Evolutionary conservation across 768 basidiomycete species (phyloP).

Genomic region (Ramaria sp.): DNA sequence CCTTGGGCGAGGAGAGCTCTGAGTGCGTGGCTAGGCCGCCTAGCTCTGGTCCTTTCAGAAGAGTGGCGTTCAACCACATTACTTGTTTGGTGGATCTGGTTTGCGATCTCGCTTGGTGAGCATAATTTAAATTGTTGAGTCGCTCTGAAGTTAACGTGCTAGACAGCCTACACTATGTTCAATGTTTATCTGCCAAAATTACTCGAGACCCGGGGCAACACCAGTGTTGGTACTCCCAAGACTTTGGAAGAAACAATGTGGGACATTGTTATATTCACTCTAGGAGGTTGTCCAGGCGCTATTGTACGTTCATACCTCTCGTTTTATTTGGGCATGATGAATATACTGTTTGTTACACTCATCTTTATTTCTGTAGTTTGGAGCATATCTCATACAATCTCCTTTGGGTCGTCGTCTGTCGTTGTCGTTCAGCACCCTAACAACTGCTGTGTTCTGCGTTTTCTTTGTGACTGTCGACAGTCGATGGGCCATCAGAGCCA

Average conservation of each 20-base stretch:
- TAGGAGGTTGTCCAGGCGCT: conserved; percentile 79
- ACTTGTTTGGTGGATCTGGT: conserved; percentile 74
- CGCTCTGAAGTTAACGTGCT: not conserved
- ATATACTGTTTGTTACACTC: not conserved
- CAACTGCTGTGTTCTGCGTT: conserved; percentile 65
- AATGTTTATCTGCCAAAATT: conserved; percentile 86
- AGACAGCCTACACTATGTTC: conserved; percentile 77
- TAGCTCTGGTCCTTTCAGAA: conserved; percentile 59
- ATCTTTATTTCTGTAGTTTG: conserved; percentile 37
- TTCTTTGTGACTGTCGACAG: conserved; percentile 52
- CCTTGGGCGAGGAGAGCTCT: conserved; percentile 45
- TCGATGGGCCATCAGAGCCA: conserved; percentile 49
- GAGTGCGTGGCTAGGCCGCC: conserved; percentile 56
- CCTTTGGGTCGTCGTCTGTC: conserved; percentile 60
- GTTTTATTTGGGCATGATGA: not conserved
- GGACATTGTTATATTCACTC: conserved; percentile 80
- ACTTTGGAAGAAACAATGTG: conserved; percentile 55
- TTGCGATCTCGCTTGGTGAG: conserved; percentile 64
- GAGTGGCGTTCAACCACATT: conserved; percentile 71
- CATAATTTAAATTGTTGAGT: conserved; percentile 1
- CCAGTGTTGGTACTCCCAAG: conserved; percentile 23
- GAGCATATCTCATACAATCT: conserved; percentile 72
- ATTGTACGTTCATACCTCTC: conserved; percentile 38
- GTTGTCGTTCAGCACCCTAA: conserved; percentile 61
- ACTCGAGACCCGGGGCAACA: conserved; percentile 44